phyloP scores from a whole-genome alignment of 2,329 filamentous ascomycete species.

The Kalmusia sp. region DNA sequence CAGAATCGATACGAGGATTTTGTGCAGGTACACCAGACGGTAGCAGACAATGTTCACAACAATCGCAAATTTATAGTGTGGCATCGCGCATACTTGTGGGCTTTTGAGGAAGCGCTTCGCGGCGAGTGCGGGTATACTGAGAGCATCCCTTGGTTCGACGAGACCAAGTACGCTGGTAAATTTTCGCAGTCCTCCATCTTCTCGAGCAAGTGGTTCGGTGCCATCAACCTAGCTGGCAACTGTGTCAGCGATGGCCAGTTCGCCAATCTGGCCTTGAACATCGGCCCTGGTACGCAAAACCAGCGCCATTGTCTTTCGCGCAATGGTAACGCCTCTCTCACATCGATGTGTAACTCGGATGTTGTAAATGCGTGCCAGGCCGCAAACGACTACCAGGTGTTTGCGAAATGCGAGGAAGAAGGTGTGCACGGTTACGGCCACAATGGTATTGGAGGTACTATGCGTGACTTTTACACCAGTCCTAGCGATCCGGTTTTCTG shows the following conservation, averaged over 20 bases:
- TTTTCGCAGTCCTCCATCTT: slow-evolving; percentile 40
- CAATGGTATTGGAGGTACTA: slow-evolving; percentile 44
- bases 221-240: slow-evolving; percentile 28
- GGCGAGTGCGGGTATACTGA: slow-evolving; percentile 52
- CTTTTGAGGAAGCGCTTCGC: slow-evolving; percentile 51
- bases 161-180: slow-evolving; percentile 40
- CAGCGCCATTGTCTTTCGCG: slow-evolving; percentile 39
- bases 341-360: slow-evolving; percentile 25
- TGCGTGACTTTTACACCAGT: slow-evolving; percentile 40
- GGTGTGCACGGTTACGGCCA: slow-evolving; percentile 44
- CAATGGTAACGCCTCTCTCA: slow-evolving; percentile 31
- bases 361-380: slow-evolving; percentile 38
- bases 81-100: slow-evolving; percentile 53
- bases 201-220: slow-evolving; percentile 34
- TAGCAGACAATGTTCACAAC: slow-evolving; percentile 41
- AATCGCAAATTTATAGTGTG: slow-evolving; percentile 50
- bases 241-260: slow-evolving; percentile 43
- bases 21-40: slow-evolving; percentile 40
- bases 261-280: slow-evolving; percentile 36
- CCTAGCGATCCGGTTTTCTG: slow-evolving; percentile 53
- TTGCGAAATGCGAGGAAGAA: slow-evolving; percentile 37
- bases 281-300: slow-evolving; percentile 40
- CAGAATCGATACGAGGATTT: slow-evolving; percentile 43
- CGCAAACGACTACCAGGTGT: slow-evolving; percentile 30
- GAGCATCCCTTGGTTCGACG: slow-evolving; percentile 48